These are phyloP conservation scores for thale cress (Arabidopsis thaliana) DNA, from an alignment of 345 rosid species.

Conservation along the genomic window TAIR10.1 NC_003070.9:22423001-22423500, in stretches of 20 bases:
- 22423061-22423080: not conserved
- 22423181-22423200: not conserved
- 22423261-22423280: not conserved
- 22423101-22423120: conserved; percentile 27
- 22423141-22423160: conserved; percentile 66
- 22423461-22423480: not conserved
- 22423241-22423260: not conserved
- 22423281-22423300: not conserved
- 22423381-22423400: not conserved
- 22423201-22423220: not conserved
- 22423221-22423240: not conserved
- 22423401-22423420: not conserved
- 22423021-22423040: not conserved
- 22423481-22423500: too few species aligned
- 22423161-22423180: conserved; percentile 50
- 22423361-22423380: not conserved
- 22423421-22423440: not conserved
- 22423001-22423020: not conserved
- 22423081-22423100: not conserved
- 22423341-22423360: not conserved
- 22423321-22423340: not conserved
- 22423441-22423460: not conserved
- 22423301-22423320: not conserved
- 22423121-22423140: conserved; percentile 61
- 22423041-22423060: not conserved